phyloP scores from a whole-genome alignment of 495 filamentous ascomycete species.

The Podospora pseudoanserina region DNA sequence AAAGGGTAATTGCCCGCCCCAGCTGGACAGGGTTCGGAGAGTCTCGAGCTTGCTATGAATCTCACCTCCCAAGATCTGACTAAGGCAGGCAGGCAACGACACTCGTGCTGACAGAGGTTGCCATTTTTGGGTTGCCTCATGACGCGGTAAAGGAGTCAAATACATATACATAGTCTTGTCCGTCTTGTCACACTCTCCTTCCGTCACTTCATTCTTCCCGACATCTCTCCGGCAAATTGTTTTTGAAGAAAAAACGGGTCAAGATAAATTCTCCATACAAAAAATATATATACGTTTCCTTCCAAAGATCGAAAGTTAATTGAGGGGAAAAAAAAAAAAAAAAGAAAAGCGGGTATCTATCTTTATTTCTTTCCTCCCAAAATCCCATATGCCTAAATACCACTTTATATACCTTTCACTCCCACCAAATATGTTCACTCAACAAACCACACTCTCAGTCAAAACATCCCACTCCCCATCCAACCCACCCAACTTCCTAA shows the following conservation, averaged over 20 bases:
- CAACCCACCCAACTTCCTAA: constrained; percentile 29
- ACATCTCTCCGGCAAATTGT: background rate
- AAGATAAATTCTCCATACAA: background rate
- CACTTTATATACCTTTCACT: constrained; percentile 3
- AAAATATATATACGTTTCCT: background rate
- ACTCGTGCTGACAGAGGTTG: background rate
- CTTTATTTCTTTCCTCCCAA: background rate
- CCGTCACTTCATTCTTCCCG: too few relatives aligned
- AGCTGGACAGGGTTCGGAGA: background rate
- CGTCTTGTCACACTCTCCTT: background rate
- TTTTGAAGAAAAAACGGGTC: background rate
- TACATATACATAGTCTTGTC: background rate
- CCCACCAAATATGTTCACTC: background rate
- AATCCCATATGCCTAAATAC: background rate
- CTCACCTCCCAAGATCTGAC: background rate
- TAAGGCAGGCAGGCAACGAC: background rate
- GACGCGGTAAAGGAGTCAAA: background rate
- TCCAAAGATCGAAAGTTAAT: background rate
- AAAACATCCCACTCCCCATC: constrained; percentile 30
- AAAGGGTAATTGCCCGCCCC: background rate
- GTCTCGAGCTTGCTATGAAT: background rate
- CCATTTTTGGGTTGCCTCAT: background rate
- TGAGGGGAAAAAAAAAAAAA: background rate
- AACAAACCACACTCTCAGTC: constrained; percentile 25
- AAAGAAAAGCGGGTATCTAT: background rate